Evolutionary conservation across 148 eudicot genomes (phyloP).

Genomic region (Rhododendron molle): DNA sequence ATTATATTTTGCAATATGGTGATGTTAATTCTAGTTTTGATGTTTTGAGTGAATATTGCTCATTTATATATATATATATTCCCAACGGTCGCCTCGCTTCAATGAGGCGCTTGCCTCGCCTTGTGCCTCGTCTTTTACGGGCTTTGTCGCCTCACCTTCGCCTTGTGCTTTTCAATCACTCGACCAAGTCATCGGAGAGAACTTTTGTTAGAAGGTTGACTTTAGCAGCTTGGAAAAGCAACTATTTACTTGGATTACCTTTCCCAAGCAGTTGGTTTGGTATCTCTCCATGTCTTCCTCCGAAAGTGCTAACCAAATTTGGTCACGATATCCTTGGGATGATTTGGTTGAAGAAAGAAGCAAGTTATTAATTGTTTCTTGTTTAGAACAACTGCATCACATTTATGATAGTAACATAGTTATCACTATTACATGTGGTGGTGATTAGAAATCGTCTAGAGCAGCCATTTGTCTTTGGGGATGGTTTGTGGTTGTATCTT

Average conservation of each 20-base stretch:
- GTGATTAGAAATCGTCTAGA: neutral
- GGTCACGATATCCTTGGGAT: neutral
- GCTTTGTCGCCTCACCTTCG: too few species aligned
- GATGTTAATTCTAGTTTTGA: too few species aligned
- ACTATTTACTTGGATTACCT: neutral
- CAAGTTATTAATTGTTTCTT: neutral
- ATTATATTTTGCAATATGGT: too few species aligned
- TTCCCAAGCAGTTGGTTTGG: neutral
- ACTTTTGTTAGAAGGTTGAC: neutral
- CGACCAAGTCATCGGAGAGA: neutral
- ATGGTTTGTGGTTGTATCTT: neutral
- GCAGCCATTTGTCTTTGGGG: neutral
- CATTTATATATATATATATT: too few species aligned
- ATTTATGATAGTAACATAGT: neutral
- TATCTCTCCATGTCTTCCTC: neutral
- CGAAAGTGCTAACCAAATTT: neutral
- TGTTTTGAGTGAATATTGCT: too few species aligned
- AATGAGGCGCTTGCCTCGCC: too few species aligned
- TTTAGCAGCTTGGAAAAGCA: neutral
- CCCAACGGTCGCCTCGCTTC: too few species aligned
- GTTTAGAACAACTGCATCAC: neutral
- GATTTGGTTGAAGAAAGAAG: neutral
- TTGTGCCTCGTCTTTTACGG: too few species aligned
- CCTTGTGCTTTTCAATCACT: too few species aligned
- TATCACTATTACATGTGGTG: neutral